Evolutionary conservation across 441 rosid species (phyloP), one percentile per base, ranked within the genome.

Genomic region (Melianthus villosus): DNA sequence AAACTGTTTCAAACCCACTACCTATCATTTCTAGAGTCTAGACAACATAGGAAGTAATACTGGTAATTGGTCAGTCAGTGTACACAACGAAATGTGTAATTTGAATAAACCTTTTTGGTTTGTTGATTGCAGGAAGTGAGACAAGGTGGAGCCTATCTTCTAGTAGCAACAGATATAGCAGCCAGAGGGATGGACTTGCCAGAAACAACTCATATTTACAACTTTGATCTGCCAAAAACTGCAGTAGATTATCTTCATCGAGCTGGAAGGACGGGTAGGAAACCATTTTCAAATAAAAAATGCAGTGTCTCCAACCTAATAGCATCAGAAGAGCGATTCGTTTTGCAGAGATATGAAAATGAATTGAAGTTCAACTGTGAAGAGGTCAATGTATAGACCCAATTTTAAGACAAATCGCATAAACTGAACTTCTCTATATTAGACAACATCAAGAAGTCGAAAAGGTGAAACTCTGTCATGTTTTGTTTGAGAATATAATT

Each of bases 221-320:
- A 87, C 68, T 87, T 77, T 51, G 82, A 80, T 64, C 71, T 76
- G 34, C 97, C 97, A 10, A 74, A 68, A 64, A 63, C 73, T 44
- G 91, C 76, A 20, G 63, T 75, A 28, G 84, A 78, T 49, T 82
- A 87, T 68, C 74, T 87, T 44, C 93, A 87, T 60, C 68, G 84
- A 32, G 93, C 97, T 23, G 97, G 97, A 62, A 68, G 94, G 64
- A 68, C 97, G 53, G 86, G 94, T 44, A 76, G 97, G 58, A 82
- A 67, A 44, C 97, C 93, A 5, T 82, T 87, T 65, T 82, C 94
- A 3, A 80, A 74, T 26, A 48, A 65, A 59, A 71, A 67, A 51
- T 80, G 94, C 48, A 36, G 35, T 35, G 91, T 80, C 38, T 74
- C 84, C 30, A 87, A 57, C 57, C 56, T 83, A 41, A 68, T 80